phyloP scores from a whole-genome alignment of 2,329 filamentous ascomycete genomes.

The Alternaria arborescens region DNA sequence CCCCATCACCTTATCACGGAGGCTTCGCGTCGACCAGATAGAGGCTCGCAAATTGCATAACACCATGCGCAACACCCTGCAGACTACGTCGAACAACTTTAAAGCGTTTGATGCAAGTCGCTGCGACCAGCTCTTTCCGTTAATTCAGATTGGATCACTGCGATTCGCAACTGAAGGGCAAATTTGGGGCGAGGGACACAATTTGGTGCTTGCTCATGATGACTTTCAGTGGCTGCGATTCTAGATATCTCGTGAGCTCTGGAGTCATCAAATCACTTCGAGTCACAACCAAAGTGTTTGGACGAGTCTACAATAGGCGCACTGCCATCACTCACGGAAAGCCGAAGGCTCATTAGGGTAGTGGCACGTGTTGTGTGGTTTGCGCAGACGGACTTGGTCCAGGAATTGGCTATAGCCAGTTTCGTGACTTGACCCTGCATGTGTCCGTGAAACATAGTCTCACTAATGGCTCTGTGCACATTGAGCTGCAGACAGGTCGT shows the following conservation, averaged over 20 bases:
- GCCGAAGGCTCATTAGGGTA: not conserved
- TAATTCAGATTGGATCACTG: slow-evolving; percentile 41
- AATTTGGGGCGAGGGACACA: slow-evolving; percentile 42
- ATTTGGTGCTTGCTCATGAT: slow-evolving; percentile 40
- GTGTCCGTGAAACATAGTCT: not conserved
- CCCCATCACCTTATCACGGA: slow-evolving; percentile 23
- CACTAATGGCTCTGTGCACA: not conserved
- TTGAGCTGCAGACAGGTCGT: not conserved
- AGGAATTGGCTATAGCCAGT: not conserved
- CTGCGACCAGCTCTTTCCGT: slow-evolving; percentile 34
- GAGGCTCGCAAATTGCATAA: slow-evolving; percentile 32
- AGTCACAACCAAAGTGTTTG: not conserved
- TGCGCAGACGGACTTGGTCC: not conserved
- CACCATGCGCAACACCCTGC: slow-evolving; percentile 39
- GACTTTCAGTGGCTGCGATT: slow-evolving; percentile 44
- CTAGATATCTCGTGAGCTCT: slow-evolving; percentile 10
- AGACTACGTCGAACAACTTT: slow-evolving; percentile 38
- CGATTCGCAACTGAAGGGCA: slow-evolving; percentile 38
- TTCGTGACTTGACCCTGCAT: not conserved
- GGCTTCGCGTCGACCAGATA: slow-evolving; percentile 29
- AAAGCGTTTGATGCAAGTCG: slow-evolving; percentile 34
- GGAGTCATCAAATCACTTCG: not conserved
- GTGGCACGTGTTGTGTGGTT: not conserved
- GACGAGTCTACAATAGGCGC: not conserved
- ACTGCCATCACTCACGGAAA: not conserved